phyloP scores from a whole-genome alignment of 345 rosid species.

The Acer saccharum region DNA sequence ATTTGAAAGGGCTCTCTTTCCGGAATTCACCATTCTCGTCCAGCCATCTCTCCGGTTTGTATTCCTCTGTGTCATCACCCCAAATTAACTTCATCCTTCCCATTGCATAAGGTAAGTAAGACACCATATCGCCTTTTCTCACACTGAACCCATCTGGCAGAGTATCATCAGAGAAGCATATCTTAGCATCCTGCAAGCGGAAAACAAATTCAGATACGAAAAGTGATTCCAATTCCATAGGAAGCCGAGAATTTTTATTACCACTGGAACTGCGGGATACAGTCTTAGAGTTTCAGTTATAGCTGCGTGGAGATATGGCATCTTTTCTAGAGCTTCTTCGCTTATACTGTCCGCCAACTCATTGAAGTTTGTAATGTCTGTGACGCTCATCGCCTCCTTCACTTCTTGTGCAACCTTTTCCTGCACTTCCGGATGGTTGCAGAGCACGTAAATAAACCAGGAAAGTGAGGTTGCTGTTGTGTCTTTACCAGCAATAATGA shows the following conservation, averaged over 20 bases:
- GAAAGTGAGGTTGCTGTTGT: constrained; percentile 60
- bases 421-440: constrained; percentile 47
- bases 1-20: constrained; percentile 58
- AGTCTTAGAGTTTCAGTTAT: constrained; percentile 61
- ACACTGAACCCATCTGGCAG: constrained; percentile 60
- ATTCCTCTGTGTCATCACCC: constrained; percentile 56
- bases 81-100: constrained; percentile 68
- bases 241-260: constrained; percentile 23
- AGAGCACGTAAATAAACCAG: constrained; percentile 60
- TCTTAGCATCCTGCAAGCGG: constrained; percentile 48
- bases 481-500: constrained; percentile 70
- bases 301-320: constrained; percentile 63
- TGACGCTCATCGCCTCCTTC: constrained; percentile 21
- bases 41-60: constrained; percentile 61
- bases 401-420: constrained; percentile 51
- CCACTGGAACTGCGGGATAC: constrained; percentile 65
- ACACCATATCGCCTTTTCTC: constrained; percentile 53
- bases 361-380: constrained; percentile 15
- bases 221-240: too few species aligned
- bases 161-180: constrained; percentile 57
- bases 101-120: constrained; percentile 62
- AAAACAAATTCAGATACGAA: neutral
- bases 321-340: constrained; percentile 49
- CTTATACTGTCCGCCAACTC: constrained; percentile 35
- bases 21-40: constrained; percentile 44